Conservation (phyloP, 2,329 filamentous ascomycete genomes). For the Aspergillus cejpii region DNA sequence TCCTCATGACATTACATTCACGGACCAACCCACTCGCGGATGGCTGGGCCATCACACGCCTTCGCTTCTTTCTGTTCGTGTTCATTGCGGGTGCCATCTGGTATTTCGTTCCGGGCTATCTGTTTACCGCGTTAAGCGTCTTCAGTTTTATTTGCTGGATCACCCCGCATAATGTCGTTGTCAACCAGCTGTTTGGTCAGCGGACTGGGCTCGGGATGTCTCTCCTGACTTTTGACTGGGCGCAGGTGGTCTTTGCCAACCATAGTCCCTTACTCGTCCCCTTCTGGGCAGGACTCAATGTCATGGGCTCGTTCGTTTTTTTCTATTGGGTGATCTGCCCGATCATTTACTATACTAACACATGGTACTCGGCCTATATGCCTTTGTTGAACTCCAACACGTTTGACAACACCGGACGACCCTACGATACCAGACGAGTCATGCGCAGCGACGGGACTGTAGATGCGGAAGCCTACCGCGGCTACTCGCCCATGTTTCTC, state of each 20-base stretch:
- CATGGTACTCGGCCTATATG: slow-evolving; percentile 53
- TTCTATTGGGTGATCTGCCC: slow-evolving; percentile 43
- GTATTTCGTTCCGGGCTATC: slow-evolving; percentile 52
- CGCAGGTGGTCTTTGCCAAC: slow-evolving; percentile 62
- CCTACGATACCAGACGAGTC: slow-evolving; percentile 57
- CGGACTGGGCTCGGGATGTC: slow-evolving; percentile 60
- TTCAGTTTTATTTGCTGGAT: slow-evolving; percentile 69
- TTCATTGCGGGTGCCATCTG: slow-evolving; percentile 29
- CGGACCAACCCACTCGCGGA: slow-evolving; percentile 31
- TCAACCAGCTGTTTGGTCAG: slow-evolving; percentile 69
- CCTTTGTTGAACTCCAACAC: slow-evolving; percentile 56
- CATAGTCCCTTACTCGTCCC: slow-evolving; percentile 63
- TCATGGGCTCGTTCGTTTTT: slow-evolving; percentile 40
- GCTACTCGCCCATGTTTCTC: slow-evolving; percentile 61
- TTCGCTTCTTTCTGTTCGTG: slow-evolving; percentile 34
- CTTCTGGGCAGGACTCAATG: slow-evolving; percentile 42
- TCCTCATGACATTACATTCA: slow-evolving; percentile 40
- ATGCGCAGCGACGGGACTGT: slow-evolving; percentile 51
- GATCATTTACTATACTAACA: slow-evolving; percentile 48
- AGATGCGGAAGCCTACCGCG: slow-evolving; percentile 54
- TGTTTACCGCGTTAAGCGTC: slow-evolving; percentile 62
- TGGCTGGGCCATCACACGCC: slow-evolving; percentile 38
- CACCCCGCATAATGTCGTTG: slow-evolving; percentile 57
- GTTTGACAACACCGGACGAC: slow-evolving; percentile 57
- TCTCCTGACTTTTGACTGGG: slow-evolving; percentile 70